Conservation (phyloP, 345 rosid species). For the Aurinia saxatilis region DNA sequence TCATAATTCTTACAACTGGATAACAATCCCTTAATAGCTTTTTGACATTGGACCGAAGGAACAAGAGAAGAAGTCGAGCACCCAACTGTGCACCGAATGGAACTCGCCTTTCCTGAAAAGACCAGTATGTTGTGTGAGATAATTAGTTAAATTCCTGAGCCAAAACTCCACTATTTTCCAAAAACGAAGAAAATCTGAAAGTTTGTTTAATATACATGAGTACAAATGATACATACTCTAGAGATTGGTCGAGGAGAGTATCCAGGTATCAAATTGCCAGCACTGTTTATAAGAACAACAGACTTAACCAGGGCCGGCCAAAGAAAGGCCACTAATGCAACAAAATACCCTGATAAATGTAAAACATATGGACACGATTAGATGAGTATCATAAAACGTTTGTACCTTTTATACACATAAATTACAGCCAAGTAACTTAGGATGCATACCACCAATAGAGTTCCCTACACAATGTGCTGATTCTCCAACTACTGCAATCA, state of each 20-base stretch:
- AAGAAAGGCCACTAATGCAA: slow-evolving; percentile 46
- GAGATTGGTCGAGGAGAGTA: slow-evolving; percentile 36
- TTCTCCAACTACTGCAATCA: slow-evolving; percentile 67
- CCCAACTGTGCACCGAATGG: slow-evolving; percentile 54
- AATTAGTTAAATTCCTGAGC: background rate
- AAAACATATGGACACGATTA: slow-evolving; percentile 3
- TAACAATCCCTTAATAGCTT: slow-evolving; percentile 62
- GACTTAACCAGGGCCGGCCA: slow-evolving; percentile 78
- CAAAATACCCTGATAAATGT: slow-evolving; percentile 56
- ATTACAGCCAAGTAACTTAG: background rate
- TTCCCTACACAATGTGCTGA: slow-evolving; percentile 81
- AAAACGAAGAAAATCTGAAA: background rate
- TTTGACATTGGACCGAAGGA: slow-evolving; percentile 45
- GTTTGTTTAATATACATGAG: background rate
- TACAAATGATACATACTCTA: slow-evolving; percentile 36
- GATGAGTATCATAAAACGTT: background rate
- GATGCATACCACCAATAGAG: slow-evolving; percentile 72
- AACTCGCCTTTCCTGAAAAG: slow-evolving; percentile 54
- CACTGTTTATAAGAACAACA: slow-evolving; percentile 62
- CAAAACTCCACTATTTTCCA: background rate
- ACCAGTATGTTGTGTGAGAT: background rate
- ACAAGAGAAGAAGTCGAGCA: slow-evolving; percentile 58
- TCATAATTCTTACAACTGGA: slow-evolving; percentile 54
- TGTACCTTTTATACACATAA: background rate
- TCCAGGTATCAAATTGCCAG: slow-evolving; percentile 64